These are phyloP conservation scores for Dactylorhiza incarnata DNA, from an alignment of 106 monocot genomes.

Conservation along the genomic window DNA sequence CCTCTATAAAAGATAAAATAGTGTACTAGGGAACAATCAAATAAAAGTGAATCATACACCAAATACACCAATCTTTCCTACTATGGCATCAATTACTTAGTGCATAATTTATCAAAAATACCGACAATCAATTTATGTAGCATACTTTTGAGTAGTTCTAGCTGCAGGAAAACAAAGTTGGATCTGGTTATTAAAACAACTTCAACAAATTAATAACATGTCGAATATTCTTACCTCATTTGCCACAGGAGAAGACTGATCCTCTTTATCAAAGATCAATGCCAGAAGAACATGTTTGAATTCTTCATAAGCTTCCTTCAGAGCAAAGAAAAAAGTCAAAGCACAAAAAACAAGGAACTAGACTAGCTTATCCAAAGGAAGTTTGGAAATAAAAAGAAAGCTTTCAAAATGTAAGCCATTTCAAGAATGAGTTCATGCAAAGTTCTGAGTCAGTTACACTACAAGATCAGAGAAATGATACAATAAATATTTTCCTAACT, in stretches of 20 bases:
- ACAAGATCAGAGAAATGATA: neutral
- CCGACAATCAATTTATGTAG: too few relatives aligned
- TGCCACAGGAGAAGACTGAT: constrained; percentile 74
- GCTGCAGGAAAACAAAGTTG: too few relatives aligned
- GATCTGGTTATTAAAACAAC: too few relatives aligned
- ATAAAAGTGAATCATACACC: neutral
- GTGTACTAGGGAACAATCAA: too few relatives aligned
- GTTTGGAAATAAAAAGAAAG: neutral
- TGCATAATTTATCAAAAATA: too few relatives aligned
- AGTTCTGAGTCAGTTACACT: neutral
- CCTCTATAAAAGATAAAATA: too few relatives aligned
- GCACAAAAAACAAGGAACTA: neutral
- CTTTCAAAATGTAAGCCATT: neutral
- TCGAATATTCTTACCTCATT: constrained; percentile 49
- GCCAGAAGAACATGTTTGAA: constrained; percentile 93
- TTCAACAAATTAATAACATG: too few relatives aligned
- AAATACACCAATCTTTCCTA: too few relatives aligned
- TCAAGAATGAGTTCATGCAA: neutral
- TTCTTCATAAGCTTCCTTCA: constrained; percentile 99
- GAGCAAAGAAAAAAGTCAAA: constrained; percentile 12
- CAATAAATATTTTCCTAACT: neutral
- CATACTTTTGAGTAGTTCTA: too few relatives aligned
- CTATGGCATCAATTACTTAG: too few relatives aligned
- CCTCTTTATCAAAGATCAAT: constrained; percentile 79
- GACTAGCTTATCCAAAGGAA: neutral